Percentiles rank a stretch among this genome's conserved stretches.
These are phyloP conservation scores for Coniferiporia sulphurascens DNA, from an alignment of 1,284 basidiomycete species.

Conservation along the genomic window DNA sequence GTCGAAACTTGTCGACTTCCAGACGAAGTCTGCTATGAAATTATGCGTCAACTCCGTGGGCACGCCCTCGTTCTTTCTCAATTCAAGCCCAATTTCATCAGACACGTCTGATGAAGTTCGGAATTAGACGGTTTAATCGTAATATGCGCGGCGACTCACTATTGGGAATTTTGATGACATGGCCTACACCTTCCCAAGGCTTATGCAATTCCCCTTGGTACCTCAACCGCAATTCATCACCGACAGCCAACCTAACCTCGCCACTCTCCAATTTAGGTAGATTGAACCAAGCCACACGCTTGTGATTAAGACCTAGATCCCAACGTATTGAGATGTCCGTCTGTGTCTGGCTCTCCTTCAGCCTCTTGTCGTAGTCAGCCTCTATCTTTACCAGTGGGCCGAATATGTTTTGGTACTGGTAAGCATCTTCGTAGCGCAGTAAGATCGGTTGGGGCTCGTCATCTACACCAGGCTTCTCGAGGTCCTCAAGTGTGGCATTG, in stretches of 20 bases:
- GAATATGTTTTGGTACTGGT: conserved; percentile 99
- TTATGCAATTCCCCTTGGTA: conserved; percentile 89
- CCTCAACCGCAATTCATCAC: conserved; percentile 89
- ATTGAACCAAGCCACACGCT: conserved; percentile 94
- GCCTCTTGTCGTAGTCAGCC: conserved; percentile 96
- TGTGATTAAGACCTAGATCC: conserved; percentile 98
- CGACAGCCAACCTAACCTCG: conserved; percentile 94
- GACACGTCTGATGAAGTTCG: conserved; percentile 70
- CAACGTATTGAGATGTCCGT: conserved; percentile 94
- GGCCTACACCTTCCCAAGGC: conserved; percentile 95
- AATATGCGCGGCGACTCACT: conserved; percentile 48
- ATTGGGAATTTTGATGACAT: conserved; percentile 99
- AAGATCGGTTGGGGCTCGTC: conserved; percentile 94
- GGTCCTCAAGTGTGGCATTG: conserved; percentile 89
- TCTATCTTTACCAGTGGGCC: conserved; percentile 99
- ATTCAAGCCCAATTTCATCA: conserved; percentile 95
- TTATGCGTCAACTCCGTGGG: conserved; percentile 93
- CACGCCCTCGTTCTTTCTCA: conserved; percentile 89
- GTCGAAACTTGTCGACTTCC: conserved; percentile 99
- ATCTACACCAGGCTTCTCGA: conserved; percentile 94
- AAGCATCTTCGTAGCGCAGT: conserved; percentile 93
- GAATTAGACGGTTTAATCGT: conserved; percentile 12
- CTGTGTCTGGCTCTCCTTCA: conserved; percentile 98
- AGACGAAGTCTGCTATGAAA: conserved; percentile 96
- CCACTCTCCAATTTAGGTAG: conserved; percentile 97